Percentiles rank a stretch among this genome's conserved stretches.
Conservation (phyloP, 2,329 filamentous ascomycete genomes). For the Pyricularia grisea region DNA sequence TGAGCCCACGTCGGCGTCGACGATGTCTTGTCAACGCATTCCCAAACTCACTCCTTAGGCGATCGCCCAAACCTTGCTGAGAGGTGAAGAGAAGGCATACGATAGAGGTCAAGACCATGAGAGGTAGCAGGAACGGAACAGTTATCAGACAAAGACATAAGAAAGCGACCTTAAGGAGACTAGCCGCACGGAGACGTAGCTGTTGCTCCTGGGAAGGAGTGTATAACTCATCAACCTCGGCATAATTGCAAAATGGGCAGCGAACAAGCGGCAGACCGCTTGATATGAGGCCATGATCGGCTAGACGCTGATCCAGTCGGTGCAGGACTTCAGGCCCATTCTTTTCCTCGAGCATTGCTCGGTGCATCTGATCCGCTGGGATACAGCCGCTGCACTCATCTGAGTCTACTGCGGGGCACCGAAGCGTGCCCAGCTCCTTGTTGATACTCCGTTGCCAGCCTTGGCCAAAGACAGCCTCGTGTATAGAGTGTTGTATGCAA, state of each 20-base stretch:
- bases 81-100: constrained; percentile 33
- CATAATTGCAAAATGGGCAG: constrained; percentile 88
- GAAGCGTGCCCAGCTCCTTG: constrained; percentile 60
- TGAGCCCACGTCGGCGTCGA: constrained; percentile 61
- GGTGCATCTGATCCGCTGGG: constrained; percentile 56
- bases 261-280: constrained; percentile 67
- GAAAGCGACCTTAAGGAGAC: constrained; percentile 36
- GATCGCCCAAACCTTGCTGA: constrained; percentile 29
- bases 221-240: constrained; percentile 75
- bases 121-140: constrained; percentile 45
- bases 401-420: constrained; percentile 69
- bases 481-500: constrained; percentile 73
- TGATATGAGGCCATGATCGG: constrained; percentile 65
- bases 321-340: constrained; percentile 62
- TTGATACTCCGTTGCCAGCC: constrained; percentile 80
- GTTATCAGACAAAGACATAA: constrained; percentile 42
- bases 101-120: constrained; percentile 37
- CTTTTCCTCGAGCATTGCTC: constrained; percentile 61
- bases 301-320: constrained; percentile 70
- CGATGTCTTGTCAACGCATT: constrained; percentile 57
- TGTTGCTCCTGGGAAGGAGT: constrained; percentile 43
- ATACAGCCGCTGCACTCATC: constrained; percentile 68
- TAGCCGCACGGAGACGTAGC: constrained; percentile 47
- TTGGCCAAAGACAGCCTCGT: constrained; percentile 87
- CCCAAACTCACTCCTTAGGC: constrained; percentile 37